Base-by-base conservation (phyloP, 176 grass and related monocot species). In the Puccinellia tenuiflora region DNA sequence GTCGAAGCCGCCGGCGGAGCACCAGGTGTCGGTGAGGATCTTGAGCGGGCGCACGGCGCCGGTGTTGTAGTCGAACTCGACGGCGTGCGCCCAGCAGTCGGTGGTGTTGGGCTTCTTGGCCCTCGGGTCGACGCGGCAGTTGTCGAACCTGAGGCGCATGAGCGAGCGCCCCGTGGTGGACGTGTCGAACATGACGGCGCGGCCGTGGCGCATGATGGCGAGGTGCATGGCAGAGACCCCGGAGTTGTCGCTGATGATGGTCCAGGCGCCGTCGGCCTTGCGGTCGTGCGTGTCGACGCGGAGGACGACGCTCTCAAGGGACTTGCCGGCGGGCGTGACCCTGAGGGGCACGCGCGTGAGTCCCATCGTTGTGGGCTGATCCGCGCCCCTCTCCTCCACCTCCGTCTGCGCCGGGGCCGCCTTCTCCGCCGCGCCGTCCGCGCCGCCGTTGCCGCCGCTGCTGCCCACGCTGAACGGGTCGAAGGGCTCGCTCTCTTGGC, bases 211-310 rank as follows among this genome's bases (percentile, higher is more conserved):
- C 85, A 85, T 88, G 62, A 90, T 53, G n/a, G 13, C 85, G 68
- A 93, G 56, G 83, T 93, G 91, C 91, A 90, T 93, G 17, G 91
- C 86, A 5, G 91, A 93, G 69, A 93, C 86, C 34, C 91, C 91
- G 29, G 83, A 74, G 83, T 90, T 93, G 53, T 85, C 39, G 83
- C 82, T 88, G 9, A 88, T 69, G 51, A 90, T 69, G 68, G 86
- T 77, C 88, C 91, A 93, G 4, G 6, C 1, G 10, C 91, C 91
- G 46, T 45, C 26, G 18, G 31, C 37, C 25, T 14, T 78, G 79
- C 43, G 25, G 34, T 45, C 26, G 18, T 8, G 29, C 21, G 9
- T 68, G 79, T 52, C 54, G 26, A 31, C 75, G 17, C 10, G 30
- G 80, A 90, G 13, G 1, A 5, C 0, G 2, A 60, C 2, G 35